phyloP scores from a whole-genome alignment of 148 eudicot genomes.

The Polygonum aviculare region DNA sequence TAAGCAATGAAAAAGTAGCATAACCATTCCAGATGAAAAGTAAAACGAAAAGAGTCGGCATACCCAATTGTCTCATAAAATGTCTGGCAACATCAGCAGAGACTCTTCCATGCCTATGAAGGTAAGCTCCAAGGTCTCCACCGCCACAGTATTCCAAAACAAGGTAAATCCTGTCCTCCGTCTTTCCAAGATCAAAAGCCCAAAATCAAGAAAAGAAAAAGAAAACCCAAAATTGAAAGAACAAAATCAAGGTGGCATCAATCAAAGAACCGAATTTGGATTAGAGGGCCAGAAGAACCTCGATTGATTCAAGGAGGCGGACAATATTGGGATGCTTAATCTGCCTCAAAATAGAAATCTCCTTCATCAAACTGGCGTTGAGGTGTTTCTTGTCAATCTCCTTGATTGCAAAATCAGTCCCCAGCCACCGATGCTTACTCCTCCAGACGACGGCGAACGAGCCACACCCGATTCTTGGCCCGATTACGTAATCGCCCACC shows the following conservation, averaged over 20 bases:
- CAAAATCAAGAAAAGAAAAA: background rate
- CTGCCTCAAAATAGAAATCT: slow-evolving; percentile 38
- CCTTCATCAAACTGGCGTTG: slow-evolving; percentile 40
- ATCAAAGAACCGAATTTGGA: background rate
- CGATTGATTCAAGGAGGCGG: slow-evolving; percentile 41
- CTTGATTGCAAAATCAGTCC: slow-evolving; percentile 40
- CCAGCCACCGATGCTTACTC: slow-evolving; percentile 30
- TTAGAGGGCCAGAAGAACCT: slow-evolving; percentile 15
- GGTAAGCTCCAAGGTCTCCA: slow-evolving; percentile 45
- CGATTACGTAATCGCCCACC: slow-evolving; percentile 38
- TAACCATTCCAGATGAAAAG: background rate
- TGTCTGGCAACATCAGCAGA: slow-evolving; percentile 44
- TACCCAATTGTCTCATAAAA: slow-evolving; percentile 51
- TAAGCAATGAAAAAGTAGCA: background rate
- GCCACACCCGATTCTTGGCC: slow-evolving; percentile 44
- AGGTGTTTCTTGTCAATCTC: slow-evolving; percentile 52
- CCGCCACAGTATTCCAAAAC: slow-evolving; percentile 54
- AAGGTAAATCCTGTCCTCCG: slow-evolving; percentile 35
- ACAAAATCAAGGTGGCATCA: background rate
- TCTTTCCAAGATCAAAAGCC: slow-evolving; percentile 16
- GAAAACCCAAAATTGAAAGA: background rate
- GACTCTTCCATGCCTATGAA: slow-evolving; percentile 40
- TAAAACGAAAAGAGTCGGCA: background rate
- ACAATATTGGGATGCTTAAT: slow-evolving; percentile 43
- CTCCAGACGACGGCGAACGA: slow-evolving; percentile 50